Conservation (phyloP, 768 basidiomycete species). For the Tricholoma furcatifolium region DNA sequence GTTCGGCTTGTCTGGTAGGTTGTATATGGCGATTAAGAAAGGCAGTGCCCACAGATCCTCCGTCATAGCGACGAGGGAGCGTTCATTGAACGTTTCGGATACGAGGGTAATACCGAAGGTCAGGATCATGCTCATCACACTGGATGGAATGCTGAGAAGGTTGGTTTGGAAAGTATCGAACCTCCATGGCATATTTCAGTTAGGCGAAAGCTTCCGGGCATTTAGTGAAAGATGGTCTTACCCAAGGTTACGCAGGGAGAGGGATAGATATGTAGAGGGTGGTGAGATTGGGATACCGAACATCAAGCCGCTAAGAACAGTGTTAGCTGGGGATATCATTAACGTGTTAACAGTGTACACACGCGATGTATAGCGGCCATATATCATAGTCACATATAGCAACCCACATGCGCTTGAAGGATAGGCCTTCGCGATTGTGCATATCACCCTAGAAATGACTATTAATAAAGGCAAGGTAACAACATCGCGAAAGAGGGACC, state of each 20-base stretch:
- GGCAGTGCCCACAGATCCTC: constrained; percentile 61
- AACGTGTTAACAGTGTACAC: constrained; percentile 6
- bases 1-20: constrained; percentile 45
- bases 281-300: constrained; percentile 50
- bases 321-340: background rate
- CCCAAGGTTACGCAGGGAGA: constrained; percentile 57
- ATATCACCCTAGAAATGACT: constrained; percentile 49
- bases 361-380: constrained; percentile 66
- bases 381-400: constrained; percentile 61
- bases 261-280: constrained; percentile 55
- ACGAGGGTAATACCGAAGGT: constrained; percentile 50
- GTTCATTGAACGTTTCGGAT: constrained; percentile 52
- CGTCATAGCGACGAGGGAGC: constrained; percentile 50
- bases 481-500: constrained; percentile 21
- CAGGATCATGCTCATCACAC: constrained; percentile 47
- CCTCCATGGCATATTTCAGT: constrained; percentile 23
- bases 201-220: no score
- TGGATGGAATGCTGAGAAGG: constrained; percentile 57
- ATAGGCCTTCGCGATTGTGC: constrained; percentile 68
- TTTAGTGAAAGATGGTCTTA: constrained; percentile 16
- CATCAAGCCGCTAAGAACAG: constrained; percentile 42
- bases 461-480: background rate
- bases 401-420: constrained; percentile 46
- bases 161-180: constrained; percentile 63
- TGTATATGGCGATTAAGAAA: constrained; percentile 56